Evolutionary conservation across 345 rosid genomes (phyloP), one percentile per base, ranked within the genome.

Genomic region (Hypericum perforatum): DNA sequence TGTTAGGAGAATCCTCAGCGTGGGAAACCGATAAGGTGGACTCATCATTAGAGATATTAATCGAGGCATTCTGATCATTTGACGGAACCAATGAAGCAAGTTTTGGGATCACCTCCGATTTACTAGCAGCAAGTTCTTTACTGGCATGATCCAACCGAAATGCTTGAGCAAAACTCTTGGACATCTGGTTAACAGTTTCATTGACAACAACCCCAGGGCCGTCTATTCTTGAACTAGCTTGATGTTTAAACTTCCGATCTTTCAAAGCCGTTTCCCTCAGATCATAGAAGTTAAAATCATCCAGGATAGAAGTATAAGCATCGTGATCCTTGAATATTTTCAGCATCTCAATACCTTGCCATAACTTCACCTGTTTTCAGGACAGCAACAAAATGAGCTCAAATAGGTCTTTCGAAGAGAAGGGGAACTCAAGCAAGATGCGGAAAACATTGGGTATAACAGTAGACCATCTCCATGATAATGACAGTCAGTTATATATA

Each of bases 301-400:
- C 94, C 0, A 85, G 69, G 32, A 85, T 70, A 16, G 80, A 79
- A 54, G 86, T 74, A 3, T 53, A 69, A 0, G 70, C 68, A 52
- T 72, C 81, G 42, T 81, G 72, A 44, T 77, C 76, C 76, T 79
- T 82, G 50, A 77, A 85, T n/a, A 79, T 82, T 58, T 59, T 76
- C 49, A 81, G 72, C 79, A 85, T 82, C 77, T 85, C 89, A 46
- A 67, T 63, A 32, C 94, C 89, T 12, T 76, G 89, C 49, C 72
- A 76, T 44, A 77, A 60, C 63, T 70, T 79, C 75, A 85, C 94
- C 94, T 84, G 62, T 49, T 42, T 7, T 13, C 14, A 12, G 38
- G 11, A 29, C 56, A 53, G 12, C 16, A 64, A 22, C n/a, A 22
- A 22, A 22, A 22, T 22, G 2, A 22, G 32, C 32, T 22, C 32